Evolutionary conservation across 1,284 basidiomycete genomes (phyloP), one percentile per base, ranked within the genome.

Genomic region (Termitomyces sp.): DNA sequence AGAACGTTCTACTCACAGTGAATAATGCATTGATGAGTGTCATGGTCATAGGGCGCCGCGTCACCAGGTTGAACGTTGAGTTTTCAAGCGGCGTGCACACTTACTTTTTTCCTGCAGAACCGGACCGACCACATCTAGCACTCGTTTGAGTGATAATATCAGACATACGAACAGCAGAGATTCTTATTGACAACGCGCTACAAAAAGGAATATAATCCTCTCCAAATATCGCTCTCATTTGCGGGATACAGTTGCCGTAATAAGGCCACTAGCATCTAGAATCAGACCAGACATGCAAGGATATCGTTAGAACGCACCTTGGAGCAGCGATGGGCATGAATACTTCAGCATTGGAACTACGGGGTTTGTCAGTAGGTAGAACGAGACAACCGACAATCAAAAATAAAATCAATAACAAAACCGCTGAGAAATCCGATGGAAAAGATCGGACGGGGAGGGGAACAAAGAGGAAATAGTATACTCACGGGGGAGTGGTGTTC

Each of bases 271-370:
- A 39, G 2, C 38, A 57, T 40, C 1, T 26, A 13, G 19, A 37
- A 21, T 42, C 49, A 54, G 5, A 16, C 9, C 2, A 33, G 14
- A 16, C 13, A 26, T 30, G 10, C 3, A 6, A 1, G 24, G 38
- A 2, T 19, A 43, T 41, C 16, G 30, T 8, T 41, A 6, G 16
- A 34, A 62, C 67, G 39, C 30, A 86, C 84, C 86, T 88, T 31
- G 91, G 90, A 30, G 87, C 86, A n/a, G 85, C 75, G 44, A 89
- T 72, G 39, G 91, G 90, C 59, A 82, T 76, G 70, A 93, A 93
- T 19, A 93, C 90, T 64, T 92, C 89, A 41, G 88, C 88, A n/a
- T 78, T 72, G 2, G 81, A 75, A 62, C 86, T 87, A 64, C 61
- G 68, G 24, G 10, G 16, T 31, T 33, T 13, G 41, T 42, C 49